These are phyloP conservation scores for Acer yangbiense DNA, from an alignment of 345 rosid genomes.

Conservation along the genomic window DNA sequence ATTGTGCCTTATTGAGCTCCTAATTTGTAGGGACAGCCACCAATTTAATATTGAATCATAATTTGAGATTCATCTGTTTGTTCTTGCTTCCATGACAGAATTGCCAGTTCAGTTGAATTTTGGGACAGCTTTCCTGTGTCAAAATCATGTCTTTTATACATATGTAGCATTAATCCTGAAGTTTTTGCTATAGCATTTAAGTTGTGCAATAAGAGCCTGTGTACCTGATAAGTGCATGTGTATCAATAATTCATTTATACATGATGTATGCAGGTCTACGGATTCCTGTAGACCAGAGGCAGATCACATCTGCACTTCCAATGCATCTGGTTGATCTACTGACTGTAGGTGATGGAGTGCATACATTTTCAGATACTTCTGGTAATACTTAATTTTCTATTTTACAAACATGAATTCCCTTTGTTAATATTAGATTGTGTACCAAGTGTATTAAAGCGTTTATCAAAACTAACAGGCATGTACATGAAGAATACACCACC, in stretches of 20 bases:
- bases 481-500: slow-evolving; percentile 67
- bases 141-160: not conserved
- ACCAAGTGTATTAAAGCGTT: slow-evolving; percentile 2
- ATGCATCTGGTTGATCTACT: slow-evolving; percentile 80
- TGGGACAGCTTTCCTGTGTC: not conserved
- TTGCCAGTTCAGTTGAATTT: not conserved
- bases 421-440: slow-evolving; percentile 9
- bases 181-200: slow-evolving; percentile 2
- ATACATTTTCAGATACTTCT: slow-evolving; percentile 54
- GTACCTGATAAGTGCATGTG: not conserved
- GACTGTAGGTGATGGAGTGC: slow-evolving; percentile 57
- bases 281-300: slow-evolving; percentile 83
- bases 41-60: not conserved
- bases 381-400: slow-evolving; percentile 36
- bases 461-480: slow-evolving; percentile 50
- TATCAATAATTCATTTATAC: slow-evolving; percentile 7
- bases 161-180: not conserved
- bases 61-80: not conserved
- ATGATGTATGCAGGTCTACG: slow-evolving; percentile 59
- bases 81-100: not conserved
- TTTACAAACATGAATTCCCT: not conserved
- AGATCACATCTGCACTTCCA: slow-evolving; percentile 78
- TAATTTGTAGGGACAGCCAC: not conserved
- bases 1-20: not conserved
- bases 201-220: slow-evolving; percentile 12